A percentile compares a stretch with the other conserved stretches of the same genome.
Evolutionary conservation across 441 rosid species (phyloP).

Genomic region (Eugenia klotzschiana): DNA sequence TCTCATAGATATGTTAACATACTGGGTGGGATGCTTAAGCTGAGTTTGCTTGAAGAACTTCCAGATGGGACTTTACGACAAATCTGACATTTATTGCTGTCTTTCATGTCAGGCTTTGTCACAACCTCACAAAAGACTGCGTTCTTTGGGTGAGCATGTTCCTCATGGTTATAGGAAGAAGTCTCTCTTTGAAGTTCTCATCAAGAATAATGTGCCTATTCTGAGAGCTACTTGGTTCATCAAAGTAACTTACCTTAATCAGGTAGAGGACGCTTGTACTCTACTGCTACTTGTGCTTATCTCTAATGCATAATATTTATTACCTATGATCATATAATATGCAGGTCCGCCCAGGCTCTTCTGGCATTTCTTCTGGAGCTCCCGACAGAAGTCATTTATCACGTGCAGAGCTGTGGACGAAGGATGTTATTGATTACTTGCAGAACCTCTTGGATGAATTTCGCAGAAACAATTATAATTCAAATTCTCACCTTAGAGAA

Average conservation of each 20-base stretch:
- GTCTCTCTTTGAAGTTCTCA: constrained; percentile 79
- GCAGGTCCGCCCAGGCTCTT: constrained; percentile 69
- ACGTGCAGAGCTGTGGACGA: constrained; percentile 92
- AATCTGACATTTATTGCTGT: not conserved
- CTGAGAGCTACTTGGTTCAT: constrained; percentile 96
- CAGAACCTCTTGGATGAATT: constrained; percentile 80
- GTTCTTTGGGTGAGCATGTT: constrained; percentile 81
- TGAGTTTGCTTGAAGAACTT: not conserved
- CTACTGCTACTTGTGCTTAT: not conserved
- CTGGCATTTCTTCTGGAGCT: constrained; percentile 51
- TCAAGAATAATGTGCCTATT: constrained; percentile 89
- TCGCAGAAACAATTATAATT: constrained; percentile 43
- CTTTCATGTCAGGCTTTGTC: constrained; percentile 58
- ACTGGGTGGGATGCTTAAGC: not conserved
- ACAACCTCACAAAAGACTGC: constrained; percentile 75
- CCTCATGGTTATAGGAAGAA: constrained; percentile 74
- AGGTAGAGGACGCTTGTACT: constrained; percentile 32
- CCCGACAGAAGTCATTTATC: constrained; percentile 60
- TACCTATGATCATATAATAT: constrained; percentile 1
- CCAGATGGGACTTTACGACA: not conserved
- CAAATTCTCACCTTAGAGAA: constrained; percentile 52
- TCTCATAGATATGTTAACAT: not conserved
- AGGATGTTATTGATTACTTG: constrained; percentile 86
- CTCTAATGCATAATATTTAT: not conserved
- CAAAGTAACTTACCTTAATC: constrained; percentile 92